Conservation (phyloP, 1,139 yeast genomes). For the Saccharomyces hybrid region DNA sequence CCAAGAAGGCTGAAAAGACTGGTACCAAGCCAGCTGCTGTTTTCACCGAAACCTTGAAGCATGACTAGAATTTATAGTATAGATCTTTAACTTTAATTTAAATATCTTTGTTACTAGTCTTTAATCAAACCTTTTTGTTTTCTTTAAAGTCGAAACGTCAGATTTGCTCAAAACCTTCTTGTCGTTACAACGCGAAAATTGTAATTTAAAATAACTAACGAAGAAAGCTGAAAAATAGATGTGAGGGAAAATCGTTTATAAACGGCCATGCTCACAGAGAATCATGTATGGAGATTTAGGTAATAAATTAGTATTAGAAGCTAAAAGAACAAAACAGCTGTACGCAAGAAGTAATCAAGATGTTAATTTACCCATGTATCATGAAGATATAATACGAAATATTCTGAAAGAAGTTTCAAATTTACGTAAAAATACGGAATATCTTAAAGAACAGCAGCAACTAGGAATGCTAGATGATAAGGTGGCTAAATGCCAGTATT, state of each 20-base stretch:
- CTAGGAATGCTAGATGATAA: constrained; percentile 35
- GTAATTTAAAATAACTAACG: background rate
- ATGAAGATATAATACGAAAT: constrained; percentile 64
- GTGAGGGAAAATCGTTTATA: background rate
- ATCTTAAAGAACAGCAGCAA: constrained; percentile 27
- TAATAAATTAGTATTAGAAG: constrained; percentile 72
- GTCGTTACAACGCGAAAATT: background rate
- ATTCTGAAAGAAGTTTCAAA: constrained; percentile 49
- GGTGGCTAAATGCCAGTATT: constrained; percentile 60
- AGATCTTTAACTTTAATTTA: background rate
- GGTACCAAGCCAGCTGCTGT: constrained; percentile 65
- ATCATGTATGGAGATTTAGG: constrained; percentile 86
- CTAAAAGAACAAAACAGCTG: constrained; percentile 66
- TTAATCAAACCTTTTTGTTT: background rate
- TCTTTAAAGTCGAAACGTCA: background rate
- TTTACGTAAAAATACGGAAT: constrained; percentile 41
- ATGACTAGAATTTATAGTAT: constrained; percentile 32
- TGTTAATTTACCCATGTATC: constrained; percentile 55
- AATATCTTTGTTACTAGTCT: background rate
- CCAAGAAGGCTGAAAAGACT: constrained; percentile 66
- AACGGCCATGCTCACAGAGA: background rate
- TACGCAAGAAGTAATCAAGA: constrained; percentile 21
- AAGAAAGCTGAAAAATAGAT: background rate
- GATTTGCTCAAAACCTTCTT: background rate
- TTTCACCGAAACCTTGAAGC: constrained; percentile 61